Conservation (phyloP, 179 eudicot species). For the Heliamphora pulchella region DNA sequence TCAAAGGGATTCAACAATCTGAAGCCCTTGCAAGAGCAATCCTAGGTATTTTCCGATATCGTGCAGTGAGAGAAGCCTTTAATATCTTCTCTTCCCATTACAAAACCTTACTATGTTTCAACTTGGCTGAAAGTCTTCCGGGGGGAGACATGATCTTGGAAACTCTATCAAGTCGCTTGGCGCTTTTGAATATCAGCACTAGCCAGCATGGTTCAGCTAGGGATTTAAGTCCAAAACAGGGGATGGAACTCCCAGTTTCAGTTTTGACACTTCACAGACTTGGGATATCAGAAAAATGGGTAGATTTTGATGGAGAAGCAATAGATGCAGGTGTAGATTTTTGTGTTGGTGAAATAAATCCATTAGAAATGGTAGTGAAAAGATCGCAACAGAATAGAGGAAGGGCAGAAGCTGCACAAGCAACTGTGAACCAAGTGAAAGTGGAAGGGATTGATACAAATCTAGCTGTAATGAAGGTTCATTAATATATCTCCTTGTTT, state of each 20-base stretch:
- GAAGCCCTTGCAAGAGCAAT: constrained; percentile 79
- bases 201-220: constrained; percentile 32
- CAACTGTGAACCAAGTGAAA: constrained; percentile 81
- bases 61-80: constrained; percentile 77
- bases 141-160: constrained; percentile 73
- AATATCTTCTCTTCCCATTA: constrained; percentile 50
- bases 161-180: constrained; percentile 57
- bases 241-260: constrained; percentile 37
- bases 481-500: neutral
- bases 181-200: constrained; percentile 31
- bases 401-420: constrained; percentile 79
- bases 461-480: constrained; percentile 80
- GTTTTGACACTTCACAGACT: constrained; percentile 43
- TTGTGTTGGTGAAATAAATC: constrained; percentile 55
- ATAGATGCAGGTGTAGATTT: constrained; percentile 41
- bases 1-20: constrained; percentile 53
- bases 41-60: constrained; percentile 66
- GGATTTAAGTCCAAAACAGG: constrained; percentile 26
- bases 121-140: constrained; percentile 87
- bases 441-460: constrained; percentile 88
- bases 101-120: constrained; percentile 61
- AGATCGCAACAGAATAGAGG: constrained; percentile 54
- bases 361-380: constrained; percentile 60
- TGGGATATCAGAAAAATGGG: constrained; percentile 33
- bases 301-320: constrained; percentile 31